A percentile compares a stretch with the other conserved stretches of the same genome.
These are phyloP conservation scores for Fraxinus nigra DNA, from an alignment of 305 asterid species.

Conservation along the genomic window DNA sequence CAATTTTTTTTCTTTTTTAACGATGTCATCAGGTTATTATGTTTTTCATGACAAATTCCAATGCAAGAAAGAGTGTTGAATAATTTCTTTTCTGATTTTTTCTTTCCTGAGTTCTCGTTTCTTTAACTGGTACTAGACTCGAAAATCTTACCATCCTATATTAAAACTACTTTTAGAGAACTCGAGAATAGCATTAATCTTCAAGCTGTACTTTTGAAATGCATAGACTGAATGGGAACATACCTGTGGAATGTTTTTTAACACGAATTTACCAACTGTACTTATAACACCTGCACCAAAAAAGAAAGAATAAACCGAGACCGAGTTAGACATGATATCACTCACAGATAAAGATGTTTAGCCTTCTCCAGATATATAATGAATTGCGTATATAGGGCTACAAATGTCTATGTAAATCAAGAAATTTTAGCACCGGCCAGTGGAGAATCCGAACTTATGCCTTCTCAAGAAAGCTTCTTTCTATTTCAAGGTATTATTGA, in stretches of 20 bases:
- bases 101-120: not conserved
- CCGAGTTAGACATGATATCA: not conserved
- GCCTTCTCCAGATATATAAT: not conserved
- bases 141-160: not conserved
- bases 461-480: not conserved
- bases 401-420: not conserved
- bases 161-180: not conserved
- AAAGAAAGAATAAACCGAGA: not conserved
- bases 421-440: not conserved
- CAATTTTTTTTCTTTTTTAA: not conserved
- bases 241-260: conserved; percentile 58
- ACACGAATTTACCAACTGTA: conserved; percentile 36
- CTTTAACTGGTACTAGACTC: not conserved
- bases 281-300: conserved; percentile 39
- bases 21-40: not conserved
- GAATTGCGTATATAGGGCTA: not conserved
- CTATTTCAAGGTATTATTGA: not conserved
- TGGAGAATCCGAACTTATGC: not conserved
- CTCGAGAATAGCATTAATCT: not conserved
- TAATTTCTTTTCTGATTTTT: not conserved
- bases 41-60: not conserved
- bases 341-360: not conserved
- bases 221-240: not conserved
- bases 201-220: not conserved
- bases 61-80: too few relatives aligned